Evolutionary conservation across 2,329 filamentous ascomycete species (phyloP), one percentile per base, ranked within the genome.

Genomic region (Sporothrix dimorphospora): DNA sequence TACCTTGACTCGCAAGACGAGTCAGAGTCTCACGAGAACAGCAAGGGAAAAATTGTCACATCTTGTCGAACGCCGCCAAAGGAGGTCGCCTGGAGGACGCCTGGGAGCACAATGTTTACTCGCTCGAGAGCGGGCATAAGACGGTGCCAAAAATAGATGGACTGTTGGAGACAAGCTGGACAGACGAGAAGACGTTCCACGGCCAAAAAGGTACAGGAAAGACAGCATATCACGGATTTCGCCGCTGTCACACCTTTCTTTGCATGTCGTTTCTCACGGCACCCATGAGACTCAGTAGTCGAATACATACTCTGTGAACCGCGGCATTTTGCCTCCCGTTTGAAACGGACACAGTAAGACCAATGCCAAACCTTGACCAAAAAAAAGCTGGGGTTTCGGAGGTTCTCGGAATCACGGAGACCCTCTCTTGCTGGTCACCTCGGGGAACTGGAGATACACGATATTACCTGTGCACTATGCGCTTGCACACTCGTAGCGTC

Each of bases 331-430:
- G 11, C 59, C 38, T 11, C 38, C 59, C 59, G 59, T 66, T 66
- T 34, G 27, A 66, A 49, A 66, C 63, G 63, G 63, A 49, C 59
- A 45, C 9, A 21, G 57, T 24, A 40, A 61, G 57, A 9, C 57
- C 16, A 61, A 12, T 1, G 4, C 14, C 9, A 47, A 16, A 47
- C n/a, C n/a, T n/a, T n/a, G 45, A 47, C 53, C 57, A 65, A 65
- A 38, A 67, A 67, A 69, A 69, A 57, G 49, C 34, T 51, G 42
- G 51, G 30, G 51, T 9, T 45, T 72, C 71, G 71, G 71, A 34
- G 57, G 6, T 57, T 72, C 71, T 72, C 71, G 71, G 71, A 49
- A 70, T 66, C 59, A 42, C 71, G 67, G 66, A 53, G 69, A 27
- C n/a, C 53, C 61, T 65, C 59, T 42, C 30, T 47, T 42, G n/a